Conservation (phyloP, 805 yeast genomes). For the Starmerella sp. region DNA sequence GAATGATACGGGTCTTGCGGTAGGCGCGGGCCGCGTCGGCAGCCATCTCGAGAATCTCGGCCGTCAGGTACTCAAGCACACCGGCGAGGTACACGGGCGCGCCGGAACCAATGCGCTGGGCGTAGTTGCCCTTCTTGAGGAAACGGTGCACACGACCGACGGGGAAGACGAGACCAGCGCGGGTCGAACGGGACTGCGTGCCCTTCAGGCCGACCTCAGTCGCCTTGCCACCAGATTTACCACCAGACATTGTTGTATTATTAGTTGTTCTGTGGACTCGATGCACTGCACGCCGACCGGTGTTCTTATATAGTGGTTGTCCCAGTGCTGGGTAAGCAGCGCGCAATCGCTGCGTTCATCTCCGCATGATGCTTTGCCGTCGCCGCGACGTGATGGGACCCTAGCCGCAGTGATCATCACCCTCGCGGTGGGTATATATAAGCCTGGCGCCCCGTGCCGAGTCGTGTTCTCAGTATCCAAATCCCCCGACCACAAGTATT, state of each 20-base stretch:
- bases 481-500: not conserved
- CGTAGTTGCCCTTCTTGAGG: slow-evolving; percentile 70
- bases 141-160: slow-evolving; percentile 98
- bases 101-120: slow-evolving; percentile 66
- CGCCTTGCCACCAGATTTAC: slow-evolving; percentile 82
- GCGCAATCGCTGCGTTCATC: slow-evolving; percentile 15
- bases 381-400: slow-evolving; percentile 9
- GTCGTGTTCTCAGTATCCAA: not conserved
- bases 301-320: slow-evolving; percentile 14
- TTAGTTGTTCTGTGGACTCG: slow-evolving; percentile 6
- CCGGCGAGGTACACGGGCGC: slow-evolving; percentile 94
- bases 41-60: slow-evolving; percentile 94
- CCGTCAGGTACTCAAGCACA: slow-evolving; percentile 89
- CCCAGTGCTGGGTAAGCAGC: slow-evolving; percentile 9
- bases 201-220: slow-evolving; percentile 81
- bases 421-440: slow-evolving; percentile 6
- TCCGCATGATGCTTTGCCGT: slow-evolving; percentile 13
- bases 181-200: slow-evolving; percentile 94
- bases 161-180: slow-evolving; percentile 55
- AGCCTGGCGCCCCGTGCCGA: slow-evolving; percentile 2
- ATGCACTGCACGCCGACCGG: not conserved
- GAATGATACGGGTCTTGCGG: slow-evolving; percentile 92
- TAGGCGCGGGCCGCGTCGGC: slow-evolving; percentile 97
- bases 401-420: slow-evolving; percentile 6
- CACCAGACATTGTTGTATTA: slow-evolving; percentile 54